These are phyloP conservation scores for Syzygium jambos DNA, from an alignment of 345 rosid species.

Conservation along the genomic window DNA sequence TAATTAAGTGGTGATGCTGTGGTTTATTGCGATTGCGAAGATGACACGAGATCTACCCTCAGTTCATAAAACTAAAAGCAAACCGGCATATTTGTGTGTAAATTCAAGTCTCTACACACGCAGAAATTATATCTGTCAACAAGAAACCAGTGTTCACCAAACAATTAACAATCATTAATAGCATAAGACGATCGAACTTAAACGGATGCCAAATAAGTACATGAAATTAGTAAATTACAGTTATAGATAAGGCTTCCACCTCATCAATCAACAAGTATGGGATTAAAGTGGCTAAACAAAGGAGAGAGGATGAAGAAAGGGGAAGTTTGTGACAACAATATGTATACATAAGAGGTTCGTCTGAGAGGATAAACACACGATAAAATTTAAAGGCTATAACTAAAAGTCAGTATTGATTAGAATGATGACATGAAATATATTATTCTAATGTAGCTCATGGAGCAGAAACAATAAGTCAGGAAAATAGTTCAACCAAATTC, in stretches of 20 bases:
- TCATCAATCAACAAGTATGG: background rate
- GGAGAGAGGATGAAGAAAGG: background rate
- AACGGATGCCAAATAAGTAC: background rate
- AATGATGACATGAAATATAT: background rate
- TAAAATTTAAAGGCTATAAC: background rate
- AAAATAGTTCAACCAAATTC: background rate
- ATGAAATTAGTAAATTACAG: background rate
- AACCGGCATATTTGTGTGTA: background rate
- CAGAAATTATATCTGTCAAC: background rate
- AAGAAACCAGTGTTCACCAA: background rate
- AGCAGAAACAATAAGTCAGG: background rate
- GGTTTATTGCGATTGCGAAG: background rate
- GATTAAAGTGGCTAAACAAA: background rate
- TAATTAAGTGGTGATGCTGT: background rate
- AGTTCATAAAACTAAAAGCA: background rate
- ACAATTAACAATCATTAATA: background rate
- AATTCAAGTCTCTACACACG: background rate
- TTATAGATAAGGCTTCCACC: background rate
- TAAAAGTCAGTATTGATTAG: background rate
- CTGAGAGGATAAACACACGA: background rate
- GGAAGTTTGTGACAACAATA: background rate
- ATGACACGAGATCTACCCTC: background rate
- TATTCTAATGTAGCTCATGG: background rate
- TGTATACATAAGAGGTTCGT: background rate
- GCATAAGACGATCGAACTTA: background rate